These are phyloP conservation scores for Vigna nakashimae DNA, from an alignment of 306 rosid species.

Conservation along the genomic window DNA sequence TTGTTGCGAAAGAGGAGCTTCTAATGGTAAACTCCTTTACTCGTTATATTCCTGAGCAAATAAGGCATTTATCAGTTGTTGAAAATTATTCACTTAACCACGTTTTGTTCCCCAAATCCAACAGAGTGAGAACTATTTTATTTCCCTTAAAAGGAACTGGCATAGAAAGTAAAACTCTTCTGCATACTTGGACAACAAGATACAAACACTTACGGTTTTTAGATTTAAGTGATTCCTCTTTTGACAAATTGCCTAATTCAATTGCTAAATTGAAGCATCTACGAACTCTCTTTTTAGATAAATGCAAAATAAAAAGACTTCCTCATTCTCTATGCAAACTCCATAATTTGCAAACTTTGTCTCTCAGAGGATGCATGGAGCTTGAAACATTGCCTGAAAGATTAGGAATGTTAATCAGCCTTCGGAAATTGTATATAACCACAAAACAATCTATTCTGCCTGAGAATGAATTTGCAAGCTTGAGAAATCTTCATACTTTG, in stretches of 20 bases:
- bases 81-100: not conserved
- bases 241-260: not conserved
- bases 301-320: conserved; percentile 1
- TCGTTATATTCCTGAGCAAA: not conserved
- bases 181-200: conserved; percentile 8
- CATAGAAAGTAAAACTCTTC: not conserved
- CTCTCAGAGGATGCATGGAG: conserved; percentile 12
- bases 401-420: conserved; percentile 20
- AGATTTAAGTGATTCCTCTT: conserved; percentile 23
- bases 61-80: conserved; percentile 1
- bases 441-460: conserved; percentile 16
- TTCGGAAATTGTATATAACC: conserved; percentile 19
- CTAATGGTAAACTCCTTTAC: not conserved
- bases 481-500: conserved; percentile 18
- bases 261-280: not conserved
- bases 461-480: not conserved
- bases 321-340: conserved; percentile 25
- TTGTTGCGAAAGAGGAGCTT: conserved; percentile 17
- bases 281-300: not conserved
- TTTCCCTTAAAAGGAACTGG: not conserved
- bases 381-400: conserved; percentile 28
- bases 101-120: not conserved
- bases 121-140: not conserved
- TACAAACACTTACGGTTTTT: conserved; percentile 5
- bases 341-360: conserved; percentile 17